phyloP scores from a whole-genome alignment of 2,329 filamentous ascomycete genomes.

The Rosellinia necatrix region DNA sequence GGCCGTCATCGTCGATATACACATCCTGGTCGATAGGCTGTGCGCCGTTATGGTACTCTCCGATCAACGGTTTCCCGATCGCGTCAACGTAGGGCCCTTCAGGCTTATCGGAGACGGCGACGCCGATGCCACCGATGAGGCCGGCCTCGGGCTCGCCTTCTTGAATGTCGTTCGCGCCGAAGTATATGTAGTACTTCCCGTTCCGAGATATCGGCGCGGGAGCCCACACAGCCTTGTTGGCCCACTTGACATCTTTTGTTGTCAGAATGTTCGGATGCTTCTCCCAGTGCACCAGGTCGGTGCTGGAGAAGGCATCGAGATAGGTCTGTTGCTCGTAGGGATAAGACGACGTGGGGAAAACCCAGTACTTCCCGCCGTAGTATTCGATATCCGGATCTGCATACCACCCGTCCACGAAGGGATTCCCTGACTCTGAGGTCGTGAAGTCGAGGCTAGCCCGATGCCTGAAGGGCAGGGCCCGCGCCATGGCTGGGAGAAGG shows the following conservation, averaged over 20 bases:
- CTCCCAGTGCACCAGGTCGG: constrained; percentile 54
- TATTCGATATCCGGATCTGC: constrained; percentile 55
- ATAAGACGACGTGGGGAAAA: constrained; percentile 53
- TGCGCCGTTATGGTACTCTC: constrained; percentile 50
- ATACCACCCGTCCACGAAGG: constrained; percentile 55
- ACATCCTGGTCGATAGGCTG: constrained; percentile 54
- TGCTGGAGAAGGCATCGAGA: constrained; percentile 56
- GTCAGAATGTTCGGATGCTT: constrained; percentile 51
- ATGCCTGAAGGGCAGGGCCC: constrained; percentile 7
- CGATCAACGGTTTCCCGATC: constrained; percentile 48
- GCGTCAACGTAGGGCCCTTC: constrained; percentile 49
- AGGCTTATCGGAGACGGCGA: constrained; percentile 44
- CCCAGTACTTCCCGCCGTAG: constrained; percentile 52
- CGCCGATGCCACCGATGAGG: constrained; percentile 48
- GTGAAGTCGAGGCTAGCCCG: constrained; percentile 40
- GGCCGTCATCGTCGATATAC: constrained; percentile 48
- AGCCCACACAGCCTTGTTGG: constrained; percentile 52
- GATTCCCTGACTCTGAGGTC: constrained; percentile 51
- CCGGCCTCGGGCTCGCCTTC: constrained; percentile 36
- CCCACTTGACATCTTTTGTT: constrained; percentile 48
- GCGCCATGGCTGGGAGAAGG: constrained; percentile 13
- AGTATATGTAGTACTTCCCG: constrained; percentile 55
- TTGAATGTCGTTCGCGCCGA: constrained; percentile 54
- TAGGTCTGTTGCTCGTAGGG: constrained; percentile 53
- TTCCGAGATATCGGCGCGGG: constrained; percentile 50